Base-by-base conservation (phyloP, 2,329 filamentous ascomycete genomes). In the Microcyclospora pomicola region DNA sequence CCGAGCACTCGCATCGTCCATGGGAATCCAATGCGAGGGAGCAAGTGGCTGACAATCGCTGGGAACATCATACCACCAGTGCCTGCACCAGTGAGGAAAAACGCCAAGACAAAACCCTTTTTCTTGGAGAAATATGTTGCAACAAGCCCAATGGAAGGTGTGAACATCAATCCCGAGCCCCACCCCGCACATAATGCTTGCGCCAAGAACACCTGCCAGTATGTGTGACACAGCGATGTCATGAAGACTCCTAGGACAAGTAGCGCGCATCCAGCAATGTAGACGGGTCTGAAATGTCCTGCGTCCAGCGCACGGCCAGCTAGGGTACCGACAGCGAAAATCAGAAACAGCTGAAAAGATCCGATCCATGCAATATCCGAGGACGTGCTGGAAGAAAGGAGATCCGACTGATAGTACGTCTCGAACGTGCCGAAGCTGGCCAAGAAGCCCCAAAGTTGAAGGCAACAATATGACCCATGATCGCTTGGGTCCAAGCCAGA, bases 121-220 rank as follows among this genome's bases (percentile, higher is more conserved):
- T 61, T 67, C 33, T 60, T 62, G 19, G 62, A 62, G 49, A 80
- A 80, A 47, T 81, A 82, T 4, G 77, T 77, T 3, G 76, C 70
- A 1, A 82, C 59, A 2, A 79, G 68, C 1, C 77, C 71, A 15
- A 83, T 64, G 31, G 68, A 63, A 0, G 78, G 72, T 30, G 75
- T 71, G 53, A 79, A 82, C 2, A 82, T 55, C 41, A 65, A 72
- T 2, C 76, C 77, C 37, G 69, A 69, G 1, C 72, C 75, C 5
- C 69, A 34, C 6, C 68, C 67, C 33, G 67, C 52, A 38, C 62
- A 65, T 27, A 72, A 38, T n/a, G 64, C 68, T 43, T 72, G 69
- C 0, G 65, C 60, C n/a, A 72, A 60, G 37, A 72, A 59, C 5
- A 71, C 46, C 31, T 73, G 68, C 65, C 67, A 72, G 44, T 66